Evolutionary conservation across 305 asterid genomes (phyloP), one percentile per base, ranked within the genome.

Genomic region (Fraxinus paxiana): DNA sequence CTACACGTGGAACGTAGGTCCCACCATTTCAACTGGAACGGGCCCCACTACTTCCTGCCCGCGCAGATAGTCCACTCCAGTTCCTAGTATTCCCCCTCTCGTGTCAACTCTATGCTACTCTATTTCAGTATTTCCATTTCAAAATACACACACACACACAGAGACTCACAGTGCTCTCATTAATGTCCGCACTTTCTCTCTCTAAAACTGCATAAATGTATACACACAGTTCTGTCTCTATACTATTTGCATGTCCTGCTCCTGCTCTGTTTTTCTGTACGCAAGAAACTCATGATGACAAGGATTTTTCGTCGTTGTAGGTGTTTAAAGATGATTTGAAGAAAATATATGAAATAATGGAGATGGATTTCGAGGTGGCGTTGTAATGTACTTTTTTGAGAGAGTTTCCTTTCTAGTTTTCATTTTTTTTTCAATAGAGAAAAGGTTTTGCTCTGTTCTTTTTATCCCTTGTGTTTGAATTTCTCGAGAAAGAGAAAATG

Each of bases 311-410:
- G 13, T 54, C 33, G 73, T 48, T 81, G 85, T 69, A 77, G 84
- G 84, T 77, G 76, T 71, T 78, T 76, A 10, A 82, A 82, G 17
- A 71, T 77, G 85, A 89, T 89, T 85, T 83, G 84, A 76, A 82
- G 80, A 82, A 77, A 31, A 78, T 81, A 75, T 85, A 61, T 81
- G 75, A 77, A 78, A 20, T 17, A 84, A 30, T 84, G 86, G 83
- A 82, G 89, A 59, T 84, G 87, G 80, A 54, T 83, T 83, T 85
- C 91, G 96, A 89, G 94, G 90, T 73, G 84, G 80, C 73, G 76
- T 76, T 77, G 82, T 83, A 89, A 88, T 90, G 81, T 83, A 89
- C 88, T 89, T 85, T 86, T 80, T 80, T 38, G 87, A 89, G 92
- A 80, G 88, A 82, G 88, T 89, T 84, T 84, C 61, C 71, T 65